Base-by-base conservation (phyloP, 2,329 filamentous ascomycete genomes). In the Microsporum canis region DNA sequence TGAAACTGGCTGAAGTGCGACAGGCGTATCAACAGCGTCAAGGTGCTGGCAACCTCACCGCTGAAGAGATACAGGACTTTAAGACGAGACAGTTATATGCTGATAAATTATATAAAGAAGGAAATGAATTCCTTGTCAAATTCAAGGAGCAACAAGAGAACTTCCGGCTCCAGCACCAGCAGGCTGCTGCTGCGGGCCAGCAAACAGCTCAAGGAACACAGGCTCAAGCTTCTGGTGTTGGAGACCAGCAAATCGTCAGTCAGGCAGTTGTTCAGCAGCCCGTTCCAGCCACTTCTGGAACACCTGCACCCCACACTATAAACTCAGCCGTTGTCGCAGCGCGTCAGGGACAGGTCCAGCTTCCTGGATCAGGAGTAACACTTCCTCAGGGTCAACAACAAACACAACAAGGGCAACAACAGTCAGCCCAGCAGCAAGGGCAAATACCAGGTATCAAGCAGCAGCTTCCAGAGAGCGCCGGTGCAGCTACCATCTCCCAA, bases 131-230 rank as follows among this genome's bases (percentile, higher is more conserved):
- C 62, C 66, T 79, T 63, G 72, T 69, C 43, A 78, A 78, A 61
- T 79, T 79, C 69, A 76, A 75, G 59, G 74, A 78, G 47, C 77
- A 79, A 63, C 77, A 79, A 64, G 75, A 78, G 59, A 70, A 66
- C 47, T 78, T 78, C 65, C 76, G 71, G 60, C 65, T 68, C 5
- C 71, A 74, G 61, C 71, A 73, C 60, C 71, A 72, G 53, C 69
- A 68, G 38, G 34, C 70, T 72, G 38, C 58, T 65, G 55, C 61
- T 63, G 43, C 65, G 67, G 47, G 43, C 65, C 34, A 60, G 34
- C 58, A 60, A 23, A n/a, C 38, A 59, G 23, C 7, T 39, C 29
- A 59, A 10, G 41, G 36, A n/a, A 41, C 31, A 12, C 59, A 60
- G 41, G 12, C 17, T 17, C 57, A 58, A n/a, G n/a, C 31, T 27